Percentiles rank a stretch among this genome's conserved stretches.
Evolutionary conservation across 345 rosid genomes (phyloP).

Genomic region (Euphorbia lathyris): DNA sequence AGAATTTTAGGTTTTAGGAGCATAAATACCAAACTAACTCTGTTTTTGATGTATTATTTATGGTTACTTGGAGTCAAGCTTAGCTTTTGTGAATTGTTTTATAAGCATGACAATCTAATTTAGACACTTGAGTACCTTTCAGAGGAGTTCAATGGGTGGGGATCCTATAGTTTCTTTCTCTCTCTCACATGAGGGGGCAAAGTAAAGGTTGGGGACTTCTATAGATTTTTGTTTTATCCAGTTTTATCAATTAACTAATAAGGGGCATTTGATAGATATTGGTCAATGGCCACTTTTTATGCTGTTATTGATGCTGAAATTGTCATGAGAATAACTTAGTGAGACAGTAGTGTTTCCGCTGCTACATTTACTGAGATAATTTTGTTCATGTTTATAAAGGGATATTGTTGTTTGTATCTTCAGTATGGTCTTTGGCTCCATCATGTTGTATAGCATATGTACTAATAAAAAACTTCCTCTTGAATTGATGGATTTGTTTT

Average conservation of each 20-base stretch:
- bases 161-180: neutral
- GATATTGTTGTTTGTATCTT: slow-evolving; percentile 6
- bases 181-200: neutral
- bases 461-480: neutral
- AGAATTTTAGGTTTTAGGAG: neutral
- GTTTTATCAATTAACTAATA: neutral
- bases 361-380: neutral
- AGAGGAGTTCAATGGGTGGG: neutral
- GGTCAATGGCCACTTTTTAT: neutral
- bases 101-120: neutral
- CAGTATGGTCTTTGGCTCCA: slow-evolving; percentile 13
- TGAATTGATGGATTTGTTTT: slow-evolving; percentile 14
- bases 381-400: neutral
- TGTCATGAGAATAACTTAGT: neutral
- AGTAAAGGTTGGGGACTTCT: neutral
- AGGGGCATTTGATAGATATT: neutral
- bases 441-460: slow-evolving; percentile 10
- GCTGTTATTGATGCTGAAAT: neutral
- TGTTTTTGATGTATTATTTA: neutral
- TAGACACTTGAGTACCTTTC: neutral
- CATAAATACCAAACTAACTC: neutral
- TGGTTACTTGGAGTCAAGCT: neutral
- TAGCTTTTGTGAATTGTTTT: neutral
- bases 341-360: neutral
- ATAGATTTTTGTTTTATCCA: neutral